Evolutionary conservation across 2,329 filamentous ascomycete species (phyloP), one percentile per base, ranked within the genome.

Genomic region (Onygenales sp.): DNA sequence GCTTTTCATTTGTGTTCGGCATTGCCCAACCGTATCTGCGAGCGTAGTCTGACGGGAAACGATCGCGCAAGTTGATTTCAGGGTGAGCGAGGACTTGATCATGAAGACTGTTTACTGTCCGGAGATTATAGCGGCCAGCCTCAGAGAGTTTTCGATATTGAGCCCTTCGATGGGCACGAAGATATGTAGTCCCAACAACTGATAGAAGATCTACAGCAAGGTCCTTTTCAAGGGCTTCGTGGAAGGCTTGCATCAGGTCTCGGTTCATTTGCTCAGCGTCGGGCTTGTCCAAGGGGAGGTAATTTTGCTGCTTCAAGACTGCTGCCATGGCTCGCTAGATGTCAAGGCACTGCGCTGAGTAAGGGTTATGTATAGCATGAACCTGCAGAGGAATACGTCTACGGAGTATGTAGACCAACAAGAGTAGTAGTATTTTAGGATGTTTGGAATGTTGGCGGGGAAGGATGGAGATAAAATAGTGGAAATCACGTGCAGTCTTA

Each of bases 161-260:
- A 7, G 50, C 42, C 17, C 46, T 42, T 34, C 31, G 55, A 59
- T 62, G 59, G 43, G 52, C 42, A 21, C 14, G 47, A 32, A 11
- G 27, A 54, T 60, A 61, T n/a, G 51, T 56, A 11, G 53, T 44
- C 11, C 52, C 37, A 36, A 61, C 54, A 32, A 63, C 49, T 14
- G 58, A 59, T 42, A 63, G 49, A 33, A 64, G 43, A 48, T 64
- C 60, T 2, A 51, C 56, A 2, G 45, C 42, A n/a, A 57, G 56
- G 36, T 63, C 51, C 33, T 51, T 53, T 51, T 58, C 34, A 2
- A 60, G 42, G 27, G 51, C 56, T 2, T 51, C 52, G 47, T 62
- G 56, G 34, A 62, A 61, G 34, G 45, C 45, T 3, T 27, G 52
- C 52, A 62, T 59, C 2, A 62, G 49, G 27, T 61, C 53, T 54